Evolutionary conservation across 371 early-diverging fungal species (phyloP).

Genomic region (Choanephora cucurbitarum): DNA sequence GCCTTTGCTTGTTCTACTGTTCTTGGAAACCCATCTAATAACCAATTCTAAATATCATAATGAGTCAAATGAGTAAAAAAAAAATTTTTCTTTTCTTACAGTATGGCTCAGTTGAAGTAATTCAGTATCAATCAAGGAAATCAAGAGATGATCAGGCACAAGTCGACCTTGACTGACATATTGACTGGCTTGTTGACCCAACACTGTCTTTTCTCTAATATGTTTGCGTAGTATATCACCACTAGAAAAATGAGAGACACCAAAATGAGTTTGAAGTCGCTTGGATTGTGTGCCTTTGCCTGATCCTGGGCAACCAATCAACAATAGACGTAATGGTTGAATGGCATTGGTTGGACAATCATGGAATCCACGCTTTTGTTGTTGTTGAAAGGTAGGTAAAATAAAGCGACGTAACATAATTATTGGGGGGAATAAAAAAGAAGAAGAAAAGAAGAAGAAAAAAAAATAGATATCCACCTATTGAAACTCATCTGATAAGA

Average conservation of each 20-base stretch:
- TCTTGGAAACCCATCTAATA: constrained; percentile 98
- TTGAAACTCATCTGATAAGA: too few species aligned
- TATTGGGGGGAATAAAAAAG: too few species aligned
- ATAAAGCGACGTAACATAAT: too few species aligned
- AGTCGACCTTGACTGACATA: constrained; percentile 60
- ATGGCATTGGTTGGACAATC: constrained; percentile 42
- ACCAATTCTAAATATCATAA: constrained; percentile 81
- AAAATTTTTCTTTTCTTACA: constrained; percentile 22
- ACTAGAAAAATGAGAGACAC: constrained; percentile 70
- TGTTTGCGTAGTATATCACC: constrained; percentile 84
- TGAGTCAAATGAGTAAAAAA: too few species aligned
- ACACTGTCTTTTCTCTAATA: constrained; percentile 66
- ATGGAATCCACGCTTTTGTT: constrained; percentile 28
- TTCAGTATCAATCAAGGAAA: constrained; percentile 73
- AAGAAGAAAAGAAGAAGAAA: too few species aligned
- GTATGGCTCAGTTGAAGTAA: constrained; percentile 53
- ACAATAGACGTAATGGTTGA: constrained; percentile 58
- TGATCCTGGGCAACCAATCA: constrained; percentile 71
- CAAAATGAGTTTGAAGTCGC: constrained; percentile 71
- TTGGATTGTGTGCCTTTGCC: constrained; percentile 91
- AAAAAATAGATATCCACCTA: too few species aligned
- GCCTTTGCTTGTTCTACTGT: constrained; percentile 84
- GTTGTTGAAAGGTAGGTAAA: too few species aligned
- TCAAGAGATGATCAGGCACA: constrained; percentile 81
- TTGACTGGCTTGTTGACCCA: constrained; percentile 68